A percentile compares a stretch with the other conserved stretches of the same genome.
These are phyloP conservation scores for Rutstroemia sp. DNA, from an alignment of 2,329 filamentous ascomycete genomes.

Conservation along the genomic window DNA sequence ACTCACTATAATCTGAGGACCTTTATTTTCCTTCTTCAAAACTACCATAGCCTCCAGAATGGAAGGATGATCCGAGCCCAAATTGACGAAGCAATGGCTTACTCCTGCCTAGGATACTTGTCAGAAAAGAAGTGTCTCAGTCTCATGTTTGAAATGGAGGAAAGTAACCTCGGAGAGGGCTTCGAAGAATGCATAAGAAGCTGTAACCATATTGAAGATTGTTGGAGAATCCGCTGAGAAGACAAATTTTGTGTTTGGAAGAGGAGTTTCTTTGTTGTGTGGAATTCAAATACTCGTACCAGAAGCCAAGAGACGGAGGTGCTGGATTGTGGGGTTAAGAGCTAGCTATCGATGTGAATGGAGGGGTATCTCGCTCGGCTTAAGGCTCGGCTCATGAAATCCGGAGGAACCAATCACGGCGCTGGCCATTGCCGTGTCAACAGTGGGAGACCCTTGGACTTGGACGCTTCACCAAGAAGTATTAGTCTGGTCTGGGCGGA, in stretches of 20 bases:
- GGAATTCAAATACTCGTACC: too few relatives aligned
- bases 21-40: constrained; percentile 57
- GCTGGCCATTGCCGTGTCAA: too few relatives aligned
- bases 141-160: not conserved
- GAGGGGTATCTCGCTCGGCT: constrained; percentile 2
- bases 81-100: constrained; percentile 50
- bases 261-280: not conserved
- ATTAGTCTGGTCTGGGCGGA: too few relatives aligned
- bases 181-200: constrained; percentile 61
- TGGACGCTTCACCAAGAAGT: too few relatives aligned
- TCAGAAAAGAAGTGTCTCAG: not conserved
- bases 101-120: constrained; percentile 36
- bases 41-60: constrained; percentile 70
- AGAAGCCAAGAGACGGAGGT: too few relatives aligned
- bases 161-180: constrained; percentile 52
- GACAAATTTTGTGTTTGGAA: not conserved
- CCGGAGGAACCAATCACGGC: not conserved
- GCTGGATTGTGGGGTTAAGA: too few relatives aligned
- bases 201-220: constrained; percentile 9
- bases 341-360: not conserved
- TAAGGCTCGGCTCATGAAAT: constrained; percentile 1
- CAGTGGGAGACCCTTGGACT: too few relatives aligned
- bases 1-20: constrained; percentile 46
- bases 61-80: constrained; percentile 56
- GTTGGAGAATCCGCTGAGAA: not conserved